Conservation (phyloP, 208 protist species). For the Tetramitus jugosus region DNA sequence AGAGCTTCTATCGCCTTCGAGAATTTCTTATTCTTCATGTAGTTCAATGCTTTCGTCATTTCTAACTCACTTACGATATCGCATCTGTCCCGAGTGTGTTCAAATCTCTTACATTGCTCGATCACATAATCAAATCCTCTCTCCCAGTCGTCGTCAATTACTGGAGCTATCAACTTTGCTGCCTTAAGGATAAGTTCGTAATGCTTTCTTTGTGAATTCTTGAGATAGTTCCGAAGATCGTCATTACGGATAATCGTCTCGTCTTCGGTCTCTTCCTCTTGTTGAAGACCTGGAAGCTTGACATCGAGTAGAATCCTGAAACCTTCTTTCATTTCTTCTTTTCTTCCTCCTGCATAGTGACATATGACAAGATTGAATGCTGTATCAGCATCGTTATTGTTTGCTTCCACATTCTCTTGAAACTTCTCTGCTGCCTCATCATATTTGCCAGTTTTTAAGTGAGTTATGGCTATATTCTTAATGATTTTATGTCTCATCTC, state of each 20-base stretch:
- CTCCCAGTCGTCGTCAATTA: conserved; percentile 78
- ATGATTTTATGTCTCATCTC: conserved; percentile 80
- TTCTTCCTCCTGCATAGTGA: conserved; percentile 87
- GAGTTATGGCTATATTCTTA: conserved; percentile 90
- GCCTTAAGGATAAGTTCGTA: conserved; percentile 74
- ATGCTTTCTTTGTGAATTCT: conserved; percentile 61
- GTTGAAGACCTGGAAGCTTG: conserved; percentile 48
- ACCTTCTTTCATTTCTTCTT: conserved; percentile 79
- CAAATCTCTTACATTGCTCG: conserved; percentile 71
- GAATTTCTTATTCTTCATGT: conserved; percentile 83
- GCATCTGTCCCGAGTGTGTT: conserved; percentile 49
- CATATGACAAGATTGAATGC: conserved; percentile 92
- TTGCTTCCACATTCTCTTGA: conserved; percentile 80
- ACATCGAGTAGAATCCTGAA: conserved; percentile 77
- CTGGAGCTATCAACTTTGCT: conserved; percentile 82
- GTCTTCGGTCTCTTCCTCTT: conserved; percentile 67
- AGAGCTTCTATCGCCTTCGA: conserved; percentile 79
- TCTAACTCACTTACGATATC: conserved; percentile 78
- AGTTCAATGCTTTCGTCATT: conserved; percentile 86
- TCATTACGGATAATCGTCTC: conserved; percentile 71
- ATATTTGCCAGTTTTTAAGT: conserved; percentile 92
- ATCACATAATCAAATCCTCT: conserved; percentile 87
- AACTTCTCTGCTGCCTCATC: conserved; percentile 83
- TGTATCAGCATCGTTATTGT: conserved; percentile 68
- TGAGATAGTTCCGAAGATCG: conserved; percentile 60